A percentile compares a stretch with the other conserved stretches of the same genome.
Conservation (phyloP, 352 stramenopile species). For the Peronospora farinosa region DNA sequence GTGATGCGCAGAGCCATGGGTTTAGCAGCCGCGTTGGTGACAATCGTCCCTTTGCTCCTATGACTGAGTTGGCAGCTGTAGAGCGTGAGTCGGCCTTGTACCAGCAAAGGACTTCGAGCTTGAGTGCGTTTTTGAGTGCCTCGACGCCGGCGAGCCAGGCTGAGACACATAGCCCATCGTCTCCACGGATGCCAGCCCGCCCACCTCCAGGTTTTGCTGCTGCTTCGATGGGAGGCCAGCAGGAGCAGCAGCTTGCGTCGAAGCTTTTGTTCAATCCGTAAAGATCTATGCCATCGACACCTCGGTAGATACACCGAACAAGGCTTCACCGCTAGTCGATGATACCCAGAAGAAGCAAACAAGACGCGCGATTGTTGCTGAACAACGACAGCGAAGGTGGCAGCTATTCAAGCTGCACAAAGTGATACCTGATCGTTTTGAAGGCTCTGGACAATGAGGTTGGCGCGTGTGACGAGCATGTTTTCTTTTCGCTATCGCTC, state of each 20-base stretch:
- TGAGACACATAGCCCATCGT: conserved; percentile 24
- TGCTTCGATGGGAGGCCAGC: conserved; percentile 11
- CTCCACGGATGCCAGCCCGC: conserved; percentile 23
- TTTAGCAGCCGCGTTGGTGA: conserved; percentile 8
- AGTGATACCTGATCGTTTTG: conserved; percentile 3
- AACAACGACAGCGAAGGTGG: conserved; percentile 4
- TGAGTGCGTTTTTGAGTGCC: conserved; percentile 55
- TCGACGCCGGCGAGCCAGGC: conserved; percentile 22
- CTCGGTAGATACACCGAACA: conserved; percentile 7
- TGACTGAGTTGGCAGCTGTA: conserved; percentile 65
- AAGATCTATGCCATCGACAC: background rate
- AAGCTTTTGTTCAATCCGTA: conserved; percentile 68
- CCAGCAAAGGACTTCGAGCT: conserved; percentile 63
- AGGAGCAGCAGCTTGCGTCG: conserved; percentile 33
- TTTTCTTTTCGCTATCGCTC: background rate
- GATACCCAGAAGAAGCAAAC: conserved; percentile 5
- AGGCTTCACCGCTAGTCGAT: conserved; percentile 2
- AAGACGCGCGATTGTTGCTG: conserved; percentile 3
- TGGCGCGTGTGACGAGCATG: background rate
- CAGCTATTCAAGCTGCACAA: conserved; percentile 6
- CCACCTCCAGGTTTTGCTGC: conserved; percentile 41
- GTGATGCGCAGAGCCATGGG: conserved; percentile 1
- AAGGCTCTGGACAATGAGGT: background rate
- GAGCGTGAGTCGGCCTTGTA: conserved; percentile 64
- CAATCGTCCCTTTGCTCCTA: conserved; percentile 34